These are phyloP conservation scores for Leccinum incarnatum DNA, from an alignment of 768 basidiomycete genomes.

Conservation along the genomic window DNA sequence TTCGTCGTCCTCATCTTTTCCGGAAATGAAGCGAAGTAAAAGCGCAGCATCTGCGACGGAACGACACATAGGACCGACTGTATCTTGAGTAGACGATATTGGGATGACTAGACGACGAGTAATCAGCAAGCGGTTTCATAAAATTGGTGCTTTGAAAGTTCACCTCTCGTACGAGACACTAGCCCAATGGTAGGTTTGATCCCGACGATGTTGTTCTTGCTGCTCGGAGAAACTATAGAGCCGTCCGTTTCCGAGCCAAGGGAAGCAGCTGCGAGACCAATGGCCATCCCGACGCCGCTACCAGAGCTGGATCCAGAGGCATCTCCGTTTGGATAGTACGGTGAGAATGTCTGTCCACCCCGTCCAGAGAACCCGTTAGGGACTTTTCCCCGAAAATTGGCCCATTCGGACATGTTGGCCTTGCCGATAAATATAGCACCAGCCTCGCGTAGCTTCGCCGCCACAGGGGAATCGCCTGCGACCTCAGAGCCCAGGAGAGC, in stretches of 20 bases:
- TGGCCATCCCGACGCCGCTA: conserved; percentile 39
- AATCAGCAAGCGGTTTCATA: neutral
- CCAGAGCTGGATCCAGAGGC: conserved; percentile 45
- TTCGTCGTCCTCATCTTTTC: conserved; percentile 51
- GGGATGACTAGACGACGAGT: conserved; percentile 45
- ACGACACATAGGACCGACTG: conserved; percentile 56
- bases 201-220: conserved; percentile 42
- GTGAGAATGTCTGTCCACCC: conserved; percentile 43
- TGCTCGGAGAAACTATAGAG: conserved; percentile 45
- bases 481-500: conserved; percentile 37
- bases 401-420: conserved; percentile 45
- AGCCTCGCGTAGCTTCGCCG: conserved; percentile 29
- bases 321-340: conserved; percentile 41
- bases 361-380: conserved; percentile 46
- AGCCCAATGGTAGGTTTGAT: conserved; percentile 41
- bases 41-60: conserved; percentile 55
- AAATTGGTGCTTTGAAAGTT: neutral
- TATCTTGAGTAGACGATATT: conserved; percentile 56
- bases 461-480: conserved; percentile 32
- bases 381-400: conserved; percentile 38
- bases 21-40: conserved; percentile 52
- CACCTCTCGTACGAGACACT: conserved; percentile 38
- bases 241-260: conserved; percentile 51
- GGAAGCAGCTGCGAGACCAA: conserved; percentile 43
- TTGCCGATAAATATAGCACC: conserved; percentile 42